These are phyloP conservation scores for Diplodia intermedia DNA, from an alignment of 2,329 filamentous ascomycete genomes.

Conservation along the genomic window DNA sequence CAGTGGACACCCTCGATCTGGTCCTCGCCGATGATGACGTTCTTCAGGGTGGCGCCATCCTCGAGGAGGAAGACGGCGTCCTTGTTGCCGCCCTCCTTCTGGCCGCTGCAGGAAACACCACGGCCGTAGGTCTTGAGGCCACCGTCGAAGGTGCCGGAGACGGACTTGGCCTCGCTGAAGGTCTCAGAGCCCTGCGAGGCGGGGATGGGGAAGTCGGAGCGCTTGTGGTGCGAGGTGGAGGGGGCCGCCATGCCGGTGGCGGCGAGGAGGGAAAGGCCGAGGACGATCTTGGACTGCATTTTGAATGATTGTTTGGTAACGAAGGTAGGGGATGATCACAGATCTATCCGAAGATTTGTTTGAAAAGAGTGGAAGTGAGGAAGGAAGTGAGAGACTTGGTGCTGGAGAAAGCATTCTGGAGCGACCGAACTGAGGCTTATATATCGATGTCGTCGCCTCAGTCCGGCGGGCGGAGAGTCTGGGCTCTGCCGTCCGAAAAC, in stretches of 20 bases:
- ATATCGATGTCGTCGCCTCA: background rate
- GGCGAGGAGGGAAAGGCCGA: constrained; percentile 22
- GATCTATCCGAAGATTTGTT: constrained; percentile 22
- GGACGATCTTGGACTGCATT: constrained; percentile 21
- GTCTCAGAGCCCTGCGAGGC: constrained; percentile 14
- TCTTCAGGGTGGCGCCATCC: constrained; percentile 51
- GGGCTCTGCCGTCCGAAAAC: constrained; percentile 7
- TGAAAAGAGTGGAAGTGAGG: constrained; percentile 28
- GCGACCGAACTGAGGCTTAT: constrained; percentile 1
- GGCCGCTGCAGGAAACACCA: constrained; percentile 40
- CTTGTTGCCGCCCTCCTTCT: constrained; percentile 55
- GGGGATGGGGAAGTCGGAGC: constrained; percentile 29
- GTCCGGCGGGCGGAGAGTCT: background rate
- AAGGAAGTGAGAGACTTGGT: constrained; percentile 15
- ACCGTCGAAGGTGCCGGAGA: constrained; percentile 25
- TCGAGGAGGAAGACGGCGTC: constrained; percentile 32
- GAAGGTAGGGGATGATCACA: constrained; percentile 29
- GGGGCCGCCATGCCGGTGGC: constrained; percentile 28
- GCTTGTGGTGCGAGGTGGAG: background rate
- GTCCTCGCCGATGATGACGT: constrained; percentile 58
- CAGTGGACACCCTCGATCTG: constrained; percentile 60
- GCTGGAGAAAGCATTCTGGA: constrained; percentile 11
- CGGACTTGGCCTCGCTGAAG: constrained; percentile 10
- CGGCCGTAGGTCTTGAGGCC: constrained; percentile 28
- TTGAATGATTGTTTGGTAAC: constrained; percentile 26